Base-by-base conservation (phyloP, 129 eudicot genomes). In the Apium graveolens region DNA sequence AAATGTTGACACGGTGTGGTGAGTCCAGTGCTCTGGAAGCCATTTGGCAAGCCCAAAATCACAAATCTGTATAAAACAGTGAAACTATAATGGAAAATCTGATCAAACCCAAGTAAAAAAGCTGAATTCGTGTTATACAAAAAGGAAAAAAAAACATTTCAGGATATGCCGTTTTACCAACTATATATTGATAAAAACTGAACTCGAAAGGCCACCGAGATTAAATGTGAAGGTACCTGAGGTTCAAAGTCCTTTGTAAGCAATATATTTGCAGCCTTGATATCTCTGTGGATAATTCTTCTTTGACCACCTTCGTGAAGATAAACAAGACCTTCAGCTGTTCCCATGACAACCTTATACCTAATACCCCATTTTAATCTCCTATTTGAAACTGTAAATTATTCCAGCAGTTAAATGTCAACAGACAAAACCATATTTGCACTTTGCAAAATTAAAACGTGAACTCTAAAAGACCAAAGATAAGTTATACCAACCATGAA, bases 1-100 rank as follows among this genome's bases (percentile, higher is more conserved):
- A 71, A 88, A 91, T 77, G 88, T 88, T 66, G 96, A 84, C 41
- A 93, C 90, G 0, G 88, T 88, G 70, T 85, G 97, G 77, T 93
- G 97, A 75, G 91, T 89, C 98, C 97, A 93, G 41, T 90, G 91
- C 83, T 91, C 96, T 3, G 98, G 98, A 41, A 95, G 86, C 98
- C 98, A 95, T 79, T 95, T 95, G 0, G 98, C 97, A 62, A 91
- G 92, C 80, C 98, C 98, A 73, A 88, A 93, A 86, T 93, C 98
- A 49, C 97, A 93, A 83, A 93, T 93, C 98, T 93, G 95, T 44
- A 84, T 7, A 0, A 80, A 81, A 80, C 0, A 72, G 76, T 82
- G 66, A 79, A 24, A 17, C 16, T 60, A 11, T 60, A 14, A 66
- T 66, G 24, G 10, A 66, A 27, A 11, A 31, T 32, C 5, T 21